Evolutionary conservation across 192 early-diverging fungal species (phyloP), one percentile per base, ranked within the genome.

Genomic region (Coemansia umbellata): DNA sequence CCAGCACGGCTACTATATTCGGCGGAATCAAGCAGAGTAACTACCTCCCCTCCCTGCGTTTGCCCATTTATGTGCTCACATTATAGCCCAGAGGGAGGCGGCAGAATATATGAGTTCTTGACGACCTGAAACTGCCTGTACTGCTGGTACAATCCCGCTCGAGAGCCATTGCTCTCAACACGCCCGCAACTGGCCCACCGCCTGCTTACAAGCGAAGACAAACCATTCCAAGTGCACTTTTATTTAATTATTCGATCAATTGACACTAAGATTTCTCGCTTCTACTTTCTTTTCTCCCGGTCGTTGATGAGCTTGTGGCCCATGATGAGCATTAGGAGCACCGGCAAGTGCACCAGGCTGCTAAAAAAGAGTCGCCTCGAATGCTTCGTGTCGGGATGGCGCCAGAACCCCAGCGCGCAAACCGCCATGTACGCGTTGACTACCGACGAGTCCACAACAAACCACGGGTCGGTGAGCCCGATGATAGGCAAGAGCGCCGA

Each of bases 321-420:
- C 83, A 98, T 90, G 79, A 98, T 82, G 37, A 97, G 76, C 2
- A 81, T 89, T 31, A 98, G 57, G 26, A 94, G 56, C 3, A 95
- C 63, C 0, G 94, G 94, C 57, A 98, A 63, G 59, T 98, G 91
- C 14, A 91, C 80, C 47, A 98, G 59, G 65, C 89, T 93, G 28
- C 82, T 84, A 76, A 98, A 98, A 64, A 98, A 97, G 44, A 95
- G 66, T 31, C 86, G 80, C 13, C 94, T 69, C n/a, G 91, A 92
- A 10, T 79, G 84, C 67, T 87, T 89, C 40, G 93, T 87, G 58
- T 83, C 85, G 3, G 85, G 77, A 13, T 85, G 66, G 18, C 77
- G 60, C 91, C 90, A 95, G 70, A 98, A 98, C 54, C 60, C 58
- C 24, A 64, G 82, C 5, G 96, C 89, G 23, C 81, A 80, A 8